Evolutionary conservation across 306 rosid species (phyloP), one percentile per base, ranked within the genome.

Genomic region (Nissolia schottii): DNA sequence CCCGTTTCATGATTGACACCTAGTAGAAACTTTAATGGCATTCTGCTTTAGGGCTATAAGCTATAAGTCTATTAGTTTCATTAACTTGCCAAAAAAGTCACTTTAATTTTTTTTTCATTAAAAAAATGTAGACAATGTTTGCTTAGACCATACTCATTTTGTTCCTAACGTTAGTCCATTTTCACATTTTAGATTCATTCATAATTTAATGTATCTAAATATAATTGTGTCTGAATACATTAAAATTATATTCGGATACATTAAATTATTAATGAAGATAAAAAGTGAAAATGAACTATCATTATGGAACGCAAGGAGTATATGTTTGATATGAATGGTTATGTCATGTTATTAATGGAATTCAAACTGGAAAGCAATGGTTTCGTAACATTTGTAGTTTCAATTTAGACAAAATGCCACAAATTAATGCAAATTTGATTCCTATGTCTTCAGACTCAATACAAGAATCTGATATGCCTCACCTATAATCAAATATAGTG

Each of bases 1-100:
- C 9, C 76, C 76, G 71, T 73, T 79, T 73, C 79, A 73, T 75
- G 6, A 75, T 80, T 61, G 73, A 41, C 32, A 35, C 78, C 74
- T n/a, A 43, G 1, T n/a, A 43, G 1, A 41, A 41, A 43, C 67
- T 69, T 67, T 25, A 32, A 74, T 59, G 19, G 0, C 5, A 10
- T 38, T 54, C 25, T 53, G 34, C 53, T 79, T 72, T 71, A 55
- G 56, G 24, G 49, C 54, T n/a, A 25, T 37, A 51, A 68, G 20
- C 14, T 38, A 64, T 40, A 37, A 27, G 32, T 56, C 65, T 54
- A 37, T 10, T 41, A 75, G 49, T 71, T 71, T 64, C 38, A 78
- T 63, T 46, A 55, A 40, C 82, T 65, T 57, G 65, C 34, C 28
- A 15, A 20, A 51, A 14, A 53, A 80, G 74, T n/a, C 57, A 45